A percentile compares a stretch with the other conserved stretches of the same genome.
Evolutionary conservation across 306 rosid genomes (phyloP).

Genomic region (Lotus japonicus): DNA sequence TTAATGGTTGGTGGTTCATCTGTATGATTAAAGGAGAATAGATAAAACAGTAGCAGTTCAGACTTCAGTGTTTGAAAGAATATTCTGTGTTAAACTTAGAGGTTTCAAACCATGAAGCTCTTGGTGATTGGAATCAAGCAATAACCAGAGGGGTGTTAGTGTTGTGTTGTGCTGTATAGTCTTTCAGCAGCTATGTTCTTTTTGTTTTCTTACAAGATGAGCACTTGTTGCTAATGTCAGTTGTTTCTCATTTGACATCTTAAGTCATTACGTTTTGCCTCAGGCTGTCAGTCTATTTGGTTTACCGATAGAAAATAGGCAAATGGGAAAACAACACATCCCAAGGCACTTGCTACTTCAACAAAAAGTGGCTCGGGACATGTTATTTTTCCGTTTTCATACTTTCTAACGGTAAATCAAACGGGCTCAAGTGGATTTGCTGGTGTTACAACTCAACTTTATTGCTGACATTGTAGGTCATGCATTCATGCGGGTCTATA

Average conservation of each 20-base stretch:
- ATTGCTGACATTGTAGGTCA: constrained; percentile 8
- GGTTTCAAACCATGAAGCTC: neutral
- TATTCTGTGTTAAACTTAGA: neutral
- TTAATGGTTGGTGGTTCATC: constrained; percentile 2
- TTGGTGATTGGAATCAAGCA: constrained; percentile 1
- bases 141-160: too few relatives aligned
- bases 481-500: neutral
- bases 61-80: constrained; percentile 19
- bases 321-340: too few relatives aligned
- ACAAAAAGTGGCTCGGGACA: too few relatives aligned
- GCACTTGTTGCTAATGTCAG: neutral
- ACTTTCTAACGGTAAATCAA: too few relatives aligned
- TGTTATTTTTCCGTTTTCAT: too few relatives aligned
- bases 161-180: too few relatives aligned
- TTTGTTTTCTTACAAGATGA: neutral
- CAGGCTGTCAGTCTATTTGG: neutral
- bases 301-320: too few relatives aligned
- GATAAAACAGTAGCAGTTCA: constrained; percentile 6
- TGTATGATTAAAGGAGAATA: neutral
- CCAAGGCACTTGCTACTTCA: too few relatives aligned
- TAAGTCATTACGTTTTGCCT: neutral
- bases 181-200: too few relatives aligned
- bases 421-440: too few relatives aligned
- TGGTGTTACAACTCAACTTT: neutral
- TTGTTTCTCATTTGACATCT: constrained; percentile 15